Evolutionary conservation across 495 filamentous ascomycete species (phyloP).

Genomic region (Trichoderma reesei): DNA sequence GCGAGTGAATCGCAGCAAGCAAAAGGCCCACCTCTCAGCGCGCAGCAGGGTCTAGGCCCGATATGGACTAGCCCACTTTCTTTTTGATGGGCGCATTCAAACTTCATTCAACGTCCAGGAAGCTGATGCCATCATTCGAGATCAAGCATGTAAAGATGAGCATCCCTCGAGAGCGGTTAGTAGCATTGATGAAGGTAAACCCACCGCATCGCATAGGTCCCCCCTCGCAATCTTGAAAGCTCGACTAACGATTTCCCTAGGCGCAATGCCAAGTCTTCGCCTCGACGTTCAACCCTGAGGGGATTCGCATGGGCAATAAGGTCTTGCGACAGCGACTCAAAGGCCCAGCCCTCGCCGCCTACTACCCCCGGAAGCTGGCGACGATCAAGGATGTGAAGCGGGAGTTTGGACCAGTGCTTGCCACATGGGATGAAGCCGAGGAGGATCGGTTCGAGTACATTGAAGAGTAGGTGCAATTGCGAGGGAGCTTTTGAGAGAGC

Average conservation of each 20-base stretch:
- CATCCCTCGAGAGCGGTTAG: conserved; percentile 57
- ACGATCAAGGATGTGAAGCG: conserved; percentile 59
- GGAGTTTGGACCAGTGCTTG: conserved; percentile 47
- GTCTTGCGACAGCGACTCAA: conserved; percentile 74
- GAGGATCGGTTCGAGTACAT: conserved; percentile 72
- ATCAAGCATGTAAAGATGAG: conserved; percentile 47
- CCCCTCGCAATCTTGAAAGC: no score
- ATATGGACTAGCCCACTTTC: background rate
- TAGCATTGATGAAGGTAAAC: conserved; percentile 72
- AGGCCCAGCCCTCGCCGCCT: conserved; percentile 67
- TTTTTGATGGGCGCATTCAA: background rate
- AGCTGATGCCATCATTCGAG: conserved; percentile 5
- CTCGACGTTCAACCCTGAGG: conserved; percentile 77
- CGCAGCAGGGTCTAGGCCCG: background rate
- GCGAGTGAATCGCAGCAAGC: background rate
- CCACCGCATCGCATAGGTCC: no score
- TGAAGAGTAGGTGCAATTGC: conserved; percentile 36
- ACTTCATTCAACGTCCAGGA: conserved; percentile 11
- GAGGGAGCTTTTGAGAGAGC: background rate
- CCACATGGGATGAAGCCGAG: conserved; percentile 62
- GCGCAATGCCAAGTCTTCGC: conserved; percentile 85
- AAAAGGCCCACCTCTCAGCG: background rate
- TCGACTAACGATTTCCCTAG: conserved; percentile 33
- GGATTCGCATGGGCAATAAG: conserved; percentile 74
- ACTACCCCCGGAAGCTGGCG: conserved; percentile 70